Evolutionary conservation across 441 rosid species (phyloP).

Genomic region (Adansonia rubrostipa): DNA sequence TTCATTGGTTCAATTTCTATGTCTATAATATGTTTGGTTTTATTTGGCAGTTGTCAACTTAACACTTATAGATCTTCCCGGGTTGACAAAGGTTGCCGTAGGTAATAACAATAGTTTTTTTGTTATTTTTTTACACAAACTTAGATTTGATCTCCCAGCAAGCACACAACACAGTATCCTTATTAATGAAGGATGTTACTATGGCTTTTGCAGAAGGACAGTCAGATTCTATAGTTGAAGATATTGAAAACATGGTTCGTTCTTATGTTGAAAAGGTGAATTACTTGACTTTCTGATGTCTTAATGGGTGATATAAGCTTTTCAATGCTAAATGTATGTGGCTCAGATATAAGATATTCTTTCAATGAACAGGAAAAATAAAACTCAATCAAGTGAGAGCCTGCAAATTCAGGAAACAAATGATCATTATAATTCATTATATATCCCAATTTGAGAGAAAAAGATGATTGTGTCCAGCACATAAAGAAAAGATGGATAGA

Average conservation of each 20-base stretch:
- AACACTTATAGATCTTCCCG: conserved; percentile 98
- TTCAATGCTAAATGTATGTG: background rate
- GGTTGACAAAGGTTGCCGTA: conserved; percentile 98
- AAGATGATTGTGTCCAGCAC: background rate
- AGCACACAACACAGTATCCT: conserved; percentile 13
- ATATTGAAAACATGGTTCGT: conserved; percentile 97
- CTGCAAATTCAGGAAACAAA: background rate
- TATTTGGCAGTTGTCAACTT: conserved; percentile 87
- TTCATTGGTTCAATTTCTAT: conserved; percentile 24
- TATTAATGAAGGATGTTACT: conserved; percentile 24
- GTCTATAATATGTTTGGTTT: conserved; percentile 31
- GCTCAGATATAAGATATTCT: background rate
- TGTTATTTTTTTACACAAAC: background rate
- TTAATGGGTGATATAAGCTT: conserved; percentile 3
- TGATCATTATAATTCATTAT: background rate
- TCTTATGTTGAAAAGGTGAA: conserved; percentile 96
- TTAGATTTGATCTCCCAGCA: conserved; percentile 6
- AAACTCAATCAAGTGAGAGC: background rate
- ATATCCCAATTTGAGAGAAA: background rate
- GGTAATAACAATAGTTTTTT: conserved; percentile 54
- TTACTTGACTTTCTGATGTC: background rate
- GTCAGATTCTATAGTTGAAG: conserved; percentile 81
- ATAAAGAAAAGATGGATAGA: background rate
- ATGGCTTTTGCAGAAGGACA: conserved; percentile 82
- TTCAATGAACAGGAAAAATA: conserved; percentile 4